phyloP scores from a whole-genome alignment of 2,329 filamentous ascomycete species.

The Pleomassaria siparia region DNA sequence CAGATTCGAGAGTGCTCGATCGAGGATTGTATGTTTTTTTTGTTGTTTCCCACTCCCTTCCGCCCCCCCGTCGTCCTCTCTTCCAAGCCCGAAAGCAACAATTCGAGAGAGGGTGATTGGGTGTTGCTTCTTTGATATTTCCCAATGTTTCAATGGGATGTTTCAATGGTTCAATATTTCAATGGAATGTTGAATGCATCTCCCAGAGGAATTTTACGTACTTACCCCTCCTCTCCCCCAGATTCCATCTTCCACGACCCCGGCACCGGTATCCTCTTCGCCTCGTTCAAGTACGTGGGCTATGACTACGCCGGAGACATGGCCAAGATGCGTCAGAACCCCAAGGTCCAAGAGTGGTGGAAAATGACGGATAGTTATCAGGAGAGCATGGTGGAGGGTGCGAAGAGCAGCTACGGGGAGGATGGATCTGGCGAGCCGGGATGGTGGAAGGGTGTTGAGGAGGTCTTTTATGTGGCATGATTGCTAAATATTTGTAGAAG shows the following conservation, averaged over 20 bases:
- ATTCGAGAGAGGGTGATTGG: too few species aligned
- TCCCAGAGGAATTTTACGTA: not conserved
- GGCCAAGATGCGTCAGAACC: conserved; percentile 72
- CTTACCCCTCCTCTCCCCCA: not conserved
- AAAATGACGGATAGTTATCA: conserved; percentile 77
- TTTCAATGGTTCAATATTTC: too few species aligned
- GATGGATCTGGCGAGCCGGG: conserved; percentile 29
- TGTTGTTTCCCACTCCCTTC: not conserved
- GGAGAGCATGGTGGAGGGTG: conserved; percentile 57
- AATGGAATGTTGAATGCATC: too few species aligned
- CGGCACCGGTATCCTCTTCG: conserved; percentile 63
- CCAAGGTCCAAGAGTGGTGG: conserved; percentile 78
- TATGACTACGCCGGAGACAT: conserved; percentile 73
- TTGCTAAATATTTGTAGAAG: not conserved
- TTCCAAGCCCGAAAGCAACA: too few species aligned
- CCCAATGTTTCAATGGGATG: too few species aligned
- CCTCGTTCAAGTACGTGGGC: conserved; percentile 77
- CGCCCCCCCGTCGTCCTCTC: too few species aligned
- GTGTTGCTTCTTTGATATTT: too few species aligned
- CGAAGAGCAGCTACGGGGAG: conserved; percentile 22
- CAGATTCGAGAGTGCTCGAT: conserved; percentile 78
- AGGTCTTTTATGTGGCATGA: conserved; percentile 62
- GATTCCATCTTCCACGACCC: conserved; percentile 69
- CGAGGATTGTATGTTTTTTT: conserved; percentile 56
- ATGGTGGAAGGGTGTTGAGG: conserved; percentile 71